Base-by-base conservation (phyloP, 148 eudicot species). In the Vaccinium macrocarpon region DNA sequence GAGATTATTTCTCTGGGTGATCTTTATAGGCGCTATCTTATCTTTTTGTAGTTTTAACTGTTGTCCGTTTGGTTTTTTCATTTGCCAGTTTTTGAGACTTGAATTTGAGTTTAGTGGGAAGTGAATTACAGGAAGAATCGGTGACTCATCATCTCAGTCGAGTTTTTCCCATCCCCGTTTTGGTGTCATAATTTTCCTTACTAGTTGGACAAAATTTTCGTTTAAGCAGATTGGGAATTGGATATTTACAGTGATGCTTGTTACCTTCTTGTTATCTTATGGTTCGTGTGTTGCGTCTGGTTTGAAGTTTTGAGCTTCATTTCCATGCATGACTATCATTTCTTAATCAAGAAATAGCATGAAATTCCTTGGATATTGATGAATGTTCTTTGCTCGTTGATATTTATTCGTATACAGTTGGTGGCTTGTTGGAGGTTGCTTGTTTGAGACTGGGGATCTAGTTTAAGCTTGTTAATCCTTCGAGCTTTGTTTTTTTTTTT, bases 161-260 rank as follows among this genome's bases (percentile, higher is more conserved):
- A 23, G 61, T 77, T 77, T 77, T 52, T 77, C 42, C 80, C 19
- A 25, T 51, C 5, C 64, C 62, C 29, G 14, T 38, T 27, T 52
- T 27, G 48, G 13, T 78, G 81, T 78, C 12, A 15, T 29, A 10
- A 76, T 13, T 50, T 56, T 25, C 53, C 53, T 48, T 29, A 62
- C 35, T 66, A 55, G 84, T 82, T 82, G 59, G 85, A 86, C 27
- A 70, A 82, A 51, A 29, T 70, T 86, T 86, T 51, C 14, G 46
- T 86, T 82, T 50, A n/a, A 86, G 50, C 38, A 38, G 55, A 3
- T n/a, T 52, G 71, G 2, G 48, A 55, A 7, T 13, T 78, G 19
- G 61, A 78, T 25, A 52, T 78, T 78, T 51, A 52, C 61, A 25
- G 21, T 52, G 1, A 8, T 52, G 6, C 29, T 52, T 51, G 38